These are phyloP conservation scores for Daldinia grandis DNA, from an alignment of 495 filamentous ascomycete genomes.

Conservation along the genomic window DNA sequence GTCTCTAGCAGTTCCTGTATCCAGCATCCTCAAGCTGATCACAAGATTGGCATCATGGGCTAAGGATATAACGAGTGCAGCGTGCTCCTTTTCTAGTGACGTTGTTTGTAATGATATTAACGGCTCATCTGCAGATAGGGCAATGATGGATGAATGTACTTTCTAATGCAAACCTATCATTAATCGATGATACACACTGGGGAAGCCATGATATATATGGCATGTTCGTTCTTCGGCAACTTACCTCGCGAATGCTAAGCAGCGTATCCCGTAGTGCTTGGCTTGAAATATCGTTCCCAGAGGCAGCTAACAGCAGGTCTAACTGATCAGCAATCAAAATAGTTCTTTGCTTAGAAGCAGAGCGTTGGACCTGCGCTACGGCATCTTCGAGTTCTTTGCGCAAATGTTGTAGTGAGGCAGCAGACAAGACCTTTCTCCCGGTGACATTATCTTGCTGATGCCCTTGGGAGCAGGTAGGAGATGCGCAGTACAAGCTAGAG, in stretches of 20 bases:
- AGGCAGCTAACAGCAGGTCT: constrained; percentile 64
- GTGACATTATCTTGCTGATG: background rate
- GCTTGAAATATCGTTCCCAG: constrained; percentile 39
- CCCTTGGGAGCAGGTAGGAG: constrained; percentile 11
- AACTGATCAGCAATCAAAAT: constrained; percentile 64
- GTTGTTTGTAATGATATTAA: constrained; percentile 66
- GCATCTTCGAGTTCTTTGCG: constrained; percentile 35
- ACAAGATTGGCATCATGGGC: constrained; percentile 78
- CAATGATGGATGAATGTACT: constrained; percentile 69
- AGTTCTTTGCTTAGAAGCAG: constrained; percentile 22
- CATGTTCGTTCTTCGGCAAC: constrained; percentile 14
- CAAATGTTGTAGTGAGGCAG: constrained; percentile 28
- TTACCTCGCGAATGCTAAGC: constrained; percentile 63
- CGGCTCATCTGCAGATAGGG: constrained; percentile 73
- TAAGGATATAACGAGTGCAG: constrained; percentile 70
- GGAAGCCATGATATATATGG: background rate
- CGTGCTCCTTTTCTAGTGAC: constrained; percentile 73
- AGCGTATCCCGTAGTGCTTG: constrained; percentile 54
- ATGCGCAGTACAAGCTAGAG: constrained; percentile 53
- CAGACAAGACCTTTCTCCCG: constrained; percentile 25
- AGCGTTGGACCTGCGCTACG: constrained; percentile 30
- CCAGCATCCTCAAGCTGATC: constrained; percentile 75
- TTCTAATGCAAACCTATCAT: constrained; percentile 46
- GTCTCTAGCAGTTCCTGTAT: constrained; percentile 87
- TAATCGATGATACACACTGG: constrained; percentile 19